A percentile compares a stretch with the other conserved stretches of the same genome.
These are phyloP conservation scores for Kluyveromyces wickerhamii DNA, from an alignment of 805 yeast genomes.

Conservation along the genomic window DNA sequence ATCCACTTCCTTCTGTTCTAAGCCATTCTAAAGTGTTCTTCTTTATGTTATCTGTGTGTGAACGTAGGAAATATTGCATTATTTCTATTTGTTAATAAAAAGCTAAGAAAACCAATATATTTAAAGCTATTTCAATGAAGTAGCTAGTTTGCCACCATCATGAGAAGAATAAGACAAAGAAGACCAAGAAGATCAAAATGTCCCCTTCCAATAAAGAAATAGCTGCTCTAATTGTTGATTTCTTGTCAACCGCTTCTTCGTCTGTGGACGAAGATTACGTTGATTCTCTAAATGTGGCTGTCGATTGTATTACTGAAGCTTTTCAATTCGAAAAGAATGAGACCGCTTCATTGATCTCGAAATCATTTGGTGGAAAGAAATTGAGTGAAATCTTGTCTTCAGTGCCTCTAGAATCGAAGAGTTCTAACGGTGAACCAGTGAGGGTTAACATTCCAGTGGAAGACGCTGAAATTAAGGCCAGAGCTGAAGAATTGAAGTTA, in stretches of 20 bases:
- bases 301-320: constrained; percentile 86
- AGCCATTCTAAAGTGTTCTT: too few relatives aligned
- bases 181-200: too few relatives aligned
- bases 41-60: too few relatives aligned
- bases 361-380: constrained; percentile 40
- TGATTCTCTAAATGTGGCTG: constrained; percentile 89
- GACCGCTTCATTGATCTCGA: constrained; percentile 27
- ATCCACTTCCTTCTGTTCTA: too few relatives aligned
- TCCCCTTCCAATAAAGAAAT: constrained; percentile 49
- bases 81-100: too few relatives aligned
- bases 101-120: too few relatives aligned
- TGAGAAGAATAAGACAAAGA: too few relatives aligned
- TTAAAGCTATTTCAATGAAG: too few relatives aligned
- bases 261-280: constrained; percentile 67
- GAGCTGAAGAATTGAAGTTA: constrained; percentile 77
- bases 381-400: constrained; percentile 39
- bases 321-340: constrained; percentile 56
- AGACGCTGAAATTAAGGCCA: constrained; percentile 47
- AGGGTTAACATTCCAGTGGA: constrained; percentile 36
- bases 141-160: too few relatives aligned
- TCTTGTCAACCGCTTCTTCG: constrained; percentile 53
- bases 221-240: constrained; percentile 68
- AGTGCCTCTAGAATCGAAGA: constrained; percentile 12
- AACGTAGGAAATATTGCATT: too few relatives aligned
- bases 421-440: constrained; percentile 18